These are phyloP conservation scores for Odontarrhena argentea DNA, from an alignment of 345 rosid species.

Conservation along the genomic window DNA sequence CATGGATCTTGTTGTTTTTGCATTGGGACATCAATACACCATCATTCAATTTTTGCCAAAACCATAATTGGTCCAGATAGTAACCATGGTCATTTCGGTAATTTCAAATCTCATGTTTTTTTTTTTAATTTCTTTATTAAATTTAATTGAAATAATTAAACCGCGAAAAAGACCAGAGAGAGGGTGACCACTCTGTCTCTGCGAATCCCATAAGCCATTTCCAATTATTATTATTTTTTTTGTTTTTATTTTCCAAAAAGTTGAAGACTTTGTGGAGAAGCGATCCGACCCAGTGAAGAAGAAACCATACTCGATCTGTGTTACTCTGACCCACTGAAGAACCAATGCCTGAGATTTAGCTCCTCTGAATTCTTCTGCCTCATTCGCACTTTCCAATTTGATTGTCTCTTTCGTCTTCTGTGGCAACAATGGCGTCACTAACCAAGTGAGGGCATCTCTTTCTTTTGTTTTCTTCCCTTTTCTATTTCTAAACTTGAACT, in stretches of 20 bases:
- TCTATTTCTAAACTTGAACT: slow-evolving; percentile 11
- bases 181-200: slow-evolving; percentile 39
- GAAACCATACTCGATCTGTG: slow-evolving; percentile 34
- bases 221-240: slow-evolving; percentile 2
- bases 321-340: slow-evolving; percentile 9
- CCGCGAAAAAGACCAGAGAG: slow-evolving; percentile 22
- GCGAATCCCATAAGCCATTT: slow-evolving; percentile 38
- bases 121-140: neutral
- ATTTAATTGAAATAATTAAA: slow-evolving; percentile 25
- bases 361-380: neutral
- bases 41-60: no score
- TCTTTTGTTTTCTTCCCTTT: neutral
- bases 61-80: no score
- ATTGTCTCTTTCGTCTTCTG: slow-evolving; percentile 6
- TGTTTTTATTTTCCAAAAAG: slow-evolving; percentile 8
- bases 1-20: no score
- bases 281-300: slow-evolving; percentile 37
- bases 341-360: slow-evolving; percentile 33
- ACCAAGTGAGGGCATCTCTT: slow-evolving; percentile 28
- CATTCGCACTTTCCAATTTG: neutral
- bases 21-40: no score
- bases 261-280: slow-evolving; percentile 41
- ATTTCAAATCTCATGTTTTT: neutral
- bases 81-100: slow-evolving; percentile 6
- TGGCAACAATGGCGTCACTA: slow-evolving; percentile 36